A percentile compares a stretch with the other conserved stretches of the same genome.
Conservation (phyloP, 345 rosid species). For the Eucalyptus cloeziana region DNA sequence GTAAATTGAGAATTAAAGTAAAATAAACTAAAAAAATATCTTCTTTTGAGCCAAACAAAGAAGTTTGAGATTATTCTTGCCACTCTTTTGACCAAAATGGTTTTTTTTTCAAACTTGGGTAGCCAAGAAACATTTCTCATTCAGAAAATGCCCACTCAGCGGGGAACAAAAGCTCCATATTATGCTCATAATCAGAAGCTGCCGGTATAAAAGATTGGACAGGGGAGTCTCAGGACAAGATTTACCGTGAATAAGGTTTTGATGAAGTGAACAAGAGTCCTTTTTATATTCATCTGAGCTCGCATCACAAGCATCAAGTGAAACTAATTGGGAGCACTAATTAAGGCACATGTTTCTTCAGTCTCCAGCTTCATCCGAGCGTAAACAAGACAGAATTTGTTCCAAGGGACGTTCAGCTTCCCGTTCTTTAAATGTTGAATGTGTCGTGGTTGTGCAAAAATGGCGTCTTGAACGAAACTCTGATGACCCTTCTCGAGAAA, state of each 20-base stretch:
- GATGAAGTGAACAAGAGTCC: neutral
- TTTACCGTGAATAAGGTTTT: neutral
- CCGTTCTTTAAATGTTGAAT: conserved; percentile 24
- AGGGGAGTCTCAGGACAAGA: neutral
- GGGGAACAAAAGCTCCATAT: neutral
- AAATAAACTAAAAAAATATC: neutral
- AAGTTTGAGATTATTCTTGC: neutral
- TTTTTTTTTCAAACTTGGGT: neutral
- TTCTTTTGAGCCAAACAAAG: neutral
- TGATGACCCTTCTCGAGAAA: conserved; percentile 20
- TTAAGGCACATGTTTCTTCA: neutral
- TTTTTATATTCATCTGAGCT: neutral
- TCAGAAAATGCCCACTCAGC: neutral
- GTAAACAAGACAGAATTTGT: neutral
- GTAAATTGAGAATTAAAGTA: too few species aligned
- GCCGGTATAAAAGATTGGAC: neutral
- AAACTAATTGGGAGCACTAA: neutral
- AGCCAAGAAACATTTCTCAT: neutral
- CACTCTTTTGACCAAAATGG: neutral
- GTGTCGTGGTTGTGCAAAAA: conserved; percentile 5
- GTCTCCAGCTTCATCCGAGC: neutral
- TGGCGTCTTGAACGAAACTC: neutral
- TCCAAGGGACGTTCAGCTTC: neutral
- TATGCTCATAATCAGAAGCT: neutral
- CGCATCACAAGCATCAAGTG: neutral